These are phyloP conservation scores for Candida saitoana DNA, from an alignment of 805 yeast species.

Conservation along the genomic window DNA sequence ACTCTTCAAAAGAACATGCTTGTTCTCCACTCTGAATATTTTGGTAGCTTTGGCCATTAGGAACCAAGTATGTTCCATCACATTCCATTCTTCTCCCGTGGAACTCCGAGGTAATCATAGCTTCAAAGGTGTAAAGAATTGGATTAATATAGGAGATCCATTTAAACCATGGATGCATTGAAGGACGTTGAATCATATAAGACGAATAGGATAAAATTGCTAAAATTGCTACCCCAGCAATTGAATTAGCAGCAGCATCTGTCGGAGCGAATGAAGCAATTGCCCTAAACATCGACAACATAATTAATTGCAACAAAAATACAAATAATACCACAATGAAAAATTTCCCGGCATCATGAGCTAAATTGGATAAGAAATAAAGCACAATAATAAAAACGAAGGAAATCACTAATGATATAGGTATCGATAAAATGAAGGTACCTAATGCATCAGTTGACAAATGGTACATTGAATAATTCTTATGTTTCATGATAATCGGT, in stretches of 20 bases:
- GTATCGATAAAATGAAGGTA: slow-evolving; percentile 55
- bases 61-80: slow-evolving; percentile 23
- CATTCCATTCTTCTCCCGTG: slow-evolving; percentile 54
- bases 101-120: slow-evolving; percentile 63
- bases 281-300: slow-evolving; percentile 40
- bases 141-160: slow-evolving; percentile 44
- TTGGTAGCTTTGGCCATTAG: neutral
- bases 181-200: slow-evolving; percentile 39
- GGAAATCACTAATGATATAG: slow-evolving; percentile 46
- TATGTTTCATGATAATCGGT: slow-evolving; percentile 67
- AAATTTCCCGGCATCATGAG: slow-evolving; percentile 33
- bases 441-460: slow-evolving; percentile 74
- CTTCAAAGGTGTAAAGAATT: slow-evolving; percentile 46
- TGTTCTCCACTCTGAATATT: neutral
- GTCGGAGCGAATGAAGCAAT: slow-evolving; percentile 41
- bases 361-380: slow-evolving; percentile 49
- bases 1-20: neutral
- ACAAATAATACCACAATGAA: slow-evolving; percentile 34
- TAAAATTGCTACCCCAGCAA: slow-evolving; percentile 42
- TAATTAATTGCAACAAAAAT: slow-evolving; percentile 28
- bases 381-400: slow-evolving; percentile 28
- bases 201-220: slow-evolving; percentile 55
- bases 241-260: slow-evolving; percentile 40
- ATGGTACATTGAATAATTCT: slow-evolving; percentile 64
- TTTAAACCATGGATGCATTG: slow-evolving; percentile 63